A percentile compares a stretch with the other conserved stretches of the same genome.
Conservation (phyloP, 768 basidiomycete species). For the Melanogaster broomeanus region DNA sequence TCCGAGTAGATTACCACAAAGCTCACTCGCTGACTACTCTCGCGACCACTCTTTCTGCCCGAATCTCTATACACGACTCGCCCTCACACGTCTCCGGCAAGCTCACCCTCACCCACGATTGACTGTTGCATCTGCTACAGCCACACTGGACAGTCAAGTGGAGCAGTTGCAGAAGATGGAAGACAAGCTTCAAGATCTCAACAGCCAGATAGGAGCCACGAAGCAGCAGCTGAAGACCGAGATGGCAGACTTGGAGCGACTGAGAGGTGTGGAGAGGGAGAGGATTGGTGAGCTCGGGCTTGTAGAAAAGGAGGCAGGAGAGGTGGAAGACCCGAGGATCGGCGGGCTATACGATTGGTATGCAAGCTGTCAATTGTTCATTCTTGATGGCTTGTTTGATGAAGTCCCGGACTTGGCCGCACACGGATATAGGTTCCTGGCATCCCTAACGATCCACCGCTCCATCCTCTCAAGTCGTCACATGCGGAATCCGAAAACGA, state of each 20-base stretch:
- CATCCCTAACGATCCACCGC: slow-evolving; percentile 65
- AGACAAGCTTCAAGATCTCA: slow-evolving; percentile 59
- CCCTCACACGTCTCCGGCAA: slow-evolving; percentile 78
- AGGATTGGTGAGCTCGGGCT: slow-evolving; percentile 55
- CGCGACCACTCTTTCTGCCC: slow-evolving; percentile 62
- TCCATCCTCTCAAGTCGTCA: slow-evolving; percentile 58
- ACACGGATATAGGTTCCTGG: slow-evolving; percentile 63
- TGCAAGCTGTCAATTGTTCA: slow-evolving; percentile 17
- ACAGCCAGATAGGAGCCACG: slow-evolving; percentile 49
- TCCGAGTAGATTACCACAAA: slow-evolving; percentile 55
- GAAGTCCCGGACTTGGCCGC: background rate
- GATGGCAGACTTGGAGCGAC: slow-evolving; percentile 54
- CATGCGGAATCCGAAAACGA: slow-evolving; percentile 74
- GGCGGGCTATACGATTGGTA: slow-evolving; percentile 73
- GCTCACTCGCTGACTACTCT: slow-evolving; percentile 53
- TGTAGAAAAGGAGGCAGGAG: slow-evolving; percentile 47
- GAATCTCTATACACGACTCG: slow-evolving; percentile 84
- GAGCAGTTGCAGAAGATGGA: slow-evolving; percentile 75
- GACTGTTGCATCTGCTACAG: slow-evolving; percentile 72
- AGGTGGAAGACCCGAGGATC: slow-evolving; percentile 65
- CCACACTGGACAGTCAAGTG: slow-evolving; percentile 75
- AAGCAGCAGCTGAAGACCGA: slow-evolving; percentile 64
- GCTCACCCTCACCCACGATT: slow-evolving; percentile 79
- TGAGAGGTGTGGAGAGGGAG: slow-evolving; percentile 69
- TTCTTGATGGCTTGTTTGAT: slow-evolving; percentile 1